Conservation (phyloP, 352 stramenopile genomes). For the Phytophthora constricta region DNA sequence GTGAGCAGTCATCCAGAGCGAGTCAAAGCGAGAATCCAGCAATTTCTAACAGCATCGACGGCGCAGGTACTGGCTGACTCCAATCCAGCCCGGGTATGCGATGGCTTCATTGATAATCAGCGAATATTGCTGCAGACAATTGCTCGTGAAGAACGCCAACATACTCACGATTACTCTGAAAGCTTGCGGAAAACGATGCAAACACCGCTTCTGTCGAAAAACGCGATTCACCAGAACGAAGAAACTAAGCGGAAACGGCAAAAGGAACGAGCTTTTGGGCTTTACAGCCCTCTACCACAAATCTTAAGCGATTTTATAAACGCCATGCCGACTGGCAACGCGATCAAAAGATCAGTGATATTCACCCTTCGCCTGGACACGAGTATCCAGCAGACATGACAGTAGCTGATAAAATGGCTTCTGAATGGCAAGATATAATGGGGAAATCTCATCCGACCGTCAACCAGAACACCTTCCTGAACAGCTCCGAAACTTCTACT, state of each 20-base stretch:
- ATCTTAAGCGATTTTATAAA: constrained; percentile 8
- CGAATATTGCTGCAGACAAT: too few relatives aligned
- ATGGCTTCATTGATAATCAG: too few relatives aligned
- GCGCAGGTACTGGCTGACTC: too few relatives aligned
- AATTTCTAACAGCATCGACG: too few relatives aligned
- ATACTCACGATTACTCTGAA: background rate
- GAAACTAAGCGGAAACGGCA: background rate
- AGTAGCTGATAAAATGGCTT: constrained; percentile 3
- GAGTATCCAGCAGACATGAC: background rate
- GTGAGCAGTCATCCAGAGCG: too few relatives aligned
- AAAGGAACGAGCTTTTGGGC: background rate
- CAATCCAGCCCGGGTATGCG: too few relatives aligned
- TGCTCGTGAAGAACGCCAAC: too few relatives aligned
- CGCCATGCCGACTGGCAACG: constrained; percentile 1
- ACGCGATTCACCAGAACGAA: background rate
- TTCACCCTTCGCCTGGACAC: background rate
- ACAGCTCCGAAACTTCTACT: background rate
- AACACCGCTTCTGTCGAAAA: background rate
- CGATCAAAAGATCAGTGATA: background rate
- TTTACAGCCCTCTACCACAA: background rate
- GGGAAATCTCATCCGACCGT: background rate
- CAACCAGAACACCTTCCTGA: background rate
- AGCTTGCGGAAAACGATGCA: background rate
- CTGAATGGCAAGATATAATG: constrained; percentile 7
- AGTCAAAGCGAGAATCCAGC: too few relatives aligned